A percentile compares a stretch with the other conserved stretches of the same genome.
Conservation (phyloP, 257 asterid species). For the Coffea canephora region DNA sequence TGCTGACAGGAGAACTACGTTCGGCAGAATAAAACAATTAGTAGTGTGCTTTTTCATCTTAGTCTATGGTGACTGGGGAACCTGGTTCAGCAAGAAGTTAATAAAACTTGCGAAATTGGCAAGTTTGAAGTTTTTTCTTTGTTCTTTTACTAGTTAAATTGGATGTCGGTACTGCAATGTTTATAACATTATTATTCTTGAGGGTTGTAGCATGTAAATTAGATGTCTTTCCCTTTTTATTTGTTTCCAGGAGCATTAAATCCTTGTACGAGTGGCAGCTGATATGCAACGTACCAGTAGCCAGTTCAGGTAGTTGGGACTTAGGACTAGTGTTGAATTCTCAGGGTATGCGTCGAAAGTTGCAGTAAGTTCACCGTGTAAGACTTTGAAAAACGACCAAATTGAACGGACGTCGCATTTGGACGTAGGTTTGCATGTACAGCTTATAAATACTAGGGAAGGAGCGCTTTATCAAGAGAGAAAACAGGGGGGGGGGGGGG, state of each 20-base stretch:
- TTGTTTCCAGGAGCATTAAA: too few relatives aligned
- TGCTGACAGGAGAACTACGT: constrained; percentile 83
- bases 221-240: not conserved
- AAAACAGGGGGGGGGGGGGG: too few relatives aligned
- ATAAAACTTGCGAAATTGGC: not conserved
- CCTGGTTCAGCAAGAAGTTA: not conserved
- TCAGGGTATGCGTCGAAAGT: too few relatives aligned
- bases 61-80: not conserved
- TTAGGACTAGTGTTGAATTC: too few relatives aligned
- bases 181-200: not conserved
- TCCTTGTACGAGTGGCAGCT: not conserved
- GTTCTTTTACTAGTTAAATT: not conserved
- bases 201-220: not conserved
- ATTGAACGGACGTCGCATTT: too few relatives aligned
- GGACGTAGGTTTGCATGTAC: too few relatives aligned
- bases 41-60: not conserved
- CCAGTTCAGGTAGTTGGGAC: too few relatives aligned
- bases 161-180: not conserved
- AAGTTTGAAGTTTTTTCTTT: not conserved
- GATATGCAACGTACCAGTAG: too few relatives aligned
- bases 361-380: too few relatives aligned
- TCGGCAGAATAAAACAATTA: constrained; percentile 30
- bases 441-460: too few relatives aligned
- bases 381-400: too few relatives aligned
- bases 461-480: too few relatives aligned